Evolutionary conservation across 768 basidiomycete species (phyloP), one percentile per base, ranked within the genome.

Genomic region (Cantharellus anzutake): DNA sequence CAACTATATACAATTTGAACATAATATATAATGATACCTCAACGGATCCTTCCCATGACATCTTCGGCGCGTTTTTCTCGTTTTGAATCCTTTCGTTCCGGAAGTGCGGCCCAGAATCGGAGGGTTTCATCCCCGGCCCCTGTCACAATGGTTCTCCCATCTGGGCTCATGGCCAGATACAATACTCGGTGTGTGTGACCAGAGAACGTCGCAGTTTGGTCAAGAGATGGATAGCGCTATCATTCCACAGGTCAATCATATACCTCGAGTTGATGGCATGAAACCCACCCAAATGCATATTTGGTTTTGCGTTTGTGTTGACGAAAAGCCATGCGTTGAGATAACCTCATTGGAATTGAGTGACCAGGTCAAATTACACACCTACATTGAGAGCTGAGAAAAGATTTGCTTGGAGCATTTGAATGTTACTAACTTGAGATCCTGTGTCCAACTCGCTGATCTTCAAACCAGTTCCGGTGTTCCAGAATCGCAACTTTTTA

Each of bases 401-500:
- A 44, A 57, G 44, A 29, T 5, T 5, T 7, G 14, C 41, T 5
- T 29, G 40, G 14, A n/a, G 14, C 34, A 42, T 16, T 20, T 56
- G 55, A 5, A 44, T 16, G n/a, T 7, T 58, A 65, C 81, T 60
- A 61, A 94, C 93, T 78, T 99, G 94, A 63, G 86, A 90, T 3
- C 96, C 96, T 0, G 96, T 98, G 70, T 98, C 93, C 55, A 92
- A 75, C 68, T 91, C 84, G 62, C 78, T 82, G 61, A 96, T 73
- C 80, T 94, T 79, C 34, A 77, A 79, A 39, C 94, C 96, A 58
- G 81, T 89, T 41, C 79, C 73, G 4, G 86, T 87, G 68, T 99
- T 98, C 94, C 96, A 99, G 68, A 96, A 97, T 61, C 93, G 76
- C 51, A 99, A 92, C 68, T 92, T 94, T 71, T 93, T 94, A 69